These are phyloP conservation scores for Fusarium sacchari DNA, from an alignment of 2,329 filamentous ascomycete genomes.

Conservation along the genomic window DNA sequence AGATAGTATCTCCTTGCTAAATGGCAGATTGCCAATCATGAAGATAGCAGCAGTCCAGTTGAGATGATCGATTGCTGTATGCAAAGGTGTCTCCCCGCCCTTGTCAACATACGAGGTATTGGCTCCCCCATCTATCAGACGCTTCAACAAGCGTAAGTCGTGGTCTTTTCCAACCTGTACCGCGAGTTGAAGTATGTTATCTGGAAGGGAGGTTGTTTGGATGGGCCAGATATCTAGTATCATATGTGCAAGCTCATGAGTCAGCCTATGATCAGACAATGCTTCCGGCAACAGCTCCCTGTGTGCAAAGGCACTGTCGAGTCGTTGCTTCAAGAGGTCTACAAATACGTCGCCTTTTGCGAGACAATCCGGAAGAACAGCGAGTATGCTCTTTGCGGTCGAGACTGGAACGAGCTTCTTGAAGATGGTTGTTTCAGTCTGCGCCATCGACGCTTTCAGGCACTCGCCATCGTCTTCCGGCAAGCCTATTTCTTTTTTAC, in stretches of 20 bases:
- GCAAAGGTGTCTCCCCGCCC: rapidly evolving
- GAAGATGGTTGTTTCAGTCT: neutral
- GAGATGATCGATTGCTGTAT: neutral
- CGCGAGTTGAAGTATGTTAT: neutral
- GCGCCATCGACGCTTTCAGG: neutral
- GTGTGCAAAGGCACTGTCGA: neutral
- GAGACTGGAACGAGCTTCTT: neutral
- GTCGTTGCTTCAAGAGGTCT: neutral
- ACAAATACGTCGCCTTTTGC: rapidly evolving
- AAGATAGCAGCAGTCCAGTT: neutral
- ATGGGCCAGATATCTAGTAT: neutral
- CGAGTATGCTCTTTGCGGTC: neutral
- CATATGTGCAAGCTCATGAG: rapidly evolving
- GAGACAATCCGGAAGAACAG: neutral
- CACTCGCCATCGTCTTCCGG: neutral
- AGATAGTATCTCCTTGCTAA: rapidly evolving
- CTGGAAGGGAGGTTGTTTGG: rapidly evolving
- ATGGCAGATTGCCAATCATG: rapidly evolving
- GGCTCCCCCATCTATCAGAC: neutral
- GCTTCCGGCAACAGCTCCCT: neutral
- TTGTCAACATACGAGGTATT: neutral
- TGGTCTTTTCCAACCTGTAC: neutral
- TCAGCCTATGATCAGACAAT: rapidly evolving
- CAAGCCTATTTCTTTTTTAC: neutral
- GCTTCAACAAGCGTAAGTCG: neutral